These are phyloP conservation scores for Taphrina deformans DNA, from an alignment of 1,139 yeast species.

Conservation along the genomic window DNA sequence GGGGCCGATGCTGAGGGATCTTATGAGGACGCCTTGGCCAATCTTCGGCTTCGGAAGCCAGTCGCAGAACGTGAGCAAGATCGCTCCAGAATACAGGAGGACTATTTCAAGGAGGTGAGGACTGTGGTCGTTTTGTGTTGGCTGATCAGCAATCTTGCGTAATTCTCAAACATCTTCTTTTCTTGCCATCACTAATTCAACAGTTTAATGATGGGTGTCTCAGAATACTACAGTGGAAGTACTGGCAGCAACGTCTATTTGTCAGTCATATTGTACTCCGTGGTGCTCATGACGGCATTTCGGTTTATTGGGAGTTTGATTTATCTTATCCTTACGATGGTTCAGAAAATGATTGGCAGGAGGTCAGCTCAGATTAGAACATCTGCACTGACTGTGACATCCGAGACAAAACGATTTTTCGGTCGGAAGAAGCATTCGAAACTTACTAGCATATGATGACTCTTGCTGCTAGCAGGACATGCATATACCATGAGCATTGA, in stretches of 20 bases:
- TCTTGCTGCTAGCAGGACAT: background rate
- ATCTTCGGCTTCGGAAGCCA: slow-evolving; percentile 71
- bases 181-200: background rate
- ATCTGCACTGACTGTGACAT: slow-evolving; percentile 4
- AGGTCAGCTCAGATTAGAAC: background rate
- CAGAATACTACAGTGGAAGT: slow-evolving; percentile 18
- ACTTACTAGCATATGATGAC: background rate
- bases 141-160: slow-evolving; percentile 54
- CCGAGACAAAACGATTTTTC: background rate
- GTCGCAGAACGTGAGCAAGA: slow-evolving; percentile 42
- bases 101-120: slow-evolving; percentile 90
- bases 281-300: slow-evolving; percentile 23
- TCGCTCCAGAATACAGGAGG: slow-evolving; percentile 51
- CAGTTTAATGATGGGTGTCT: slow-evolving; percentile 23
- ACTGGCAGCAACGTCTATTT: slow-evolving; percentile 20
- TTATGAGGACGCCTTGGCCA: slow-evolving; percentile 72
- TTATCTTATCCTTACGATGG: background rate
- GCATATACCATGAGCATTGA: background rate
- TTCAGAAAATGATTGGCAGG: background rate
- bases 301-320: slow-evolving; percentile 13
- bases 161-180: background rate
- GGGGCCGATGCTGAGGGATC: slow-evolving; percentile 91
- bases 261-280: slow-evolving; percentile 22
- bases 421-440: background rate
- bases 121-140: slow-evolving; percentile 90